A percentile compares a stretch with the other conserved stretches of the same genome.
Evolutionary conservation across 371 early-diverging fungal genomes (phyloP).

Genomic region (Capniomyces stellatus): DNA sequence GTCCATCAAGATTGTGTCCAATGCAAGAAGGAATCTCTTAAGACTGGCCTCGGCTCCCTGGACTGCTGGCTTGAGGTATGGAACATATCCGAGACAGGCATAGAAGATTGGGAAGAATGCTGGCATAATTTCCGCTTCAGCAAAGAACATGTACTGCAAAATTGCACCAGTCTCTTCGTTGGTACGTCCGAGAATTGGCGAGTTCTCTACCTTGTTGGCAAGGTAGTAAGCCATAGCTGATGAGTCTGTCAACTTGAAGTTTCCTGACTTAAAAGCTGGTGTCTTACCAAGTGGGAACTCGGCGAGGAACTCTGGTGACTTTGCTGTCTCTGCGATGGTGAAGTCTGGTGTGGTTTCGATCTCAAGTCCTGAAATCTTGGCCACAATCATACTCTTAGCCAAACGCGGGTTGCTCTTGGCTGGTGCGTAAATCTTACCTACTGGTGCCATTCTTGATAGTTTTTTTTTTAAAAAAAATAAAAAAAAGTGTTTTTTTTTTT

Average conservation of each 20-base stretch:
- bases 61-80: constrained; percentile 46
- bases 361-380: constrained; percentile 56
- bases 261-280: constrained; percentile 59
- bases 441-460: no score
- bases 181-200: constrained; percentile 18
- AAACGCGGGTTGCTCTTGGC: constrained; percentile 17
- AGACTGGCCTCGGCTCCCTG: constrained; percentile 44
- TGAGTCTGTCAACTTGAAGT: constrained; percentile 54
- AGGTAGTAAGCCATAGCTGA: constrained; percentile 78
- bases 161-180: constrained; percentile 55
- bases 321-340: constrained; percentile 48
- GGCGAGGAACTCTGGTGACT: constrained; percentile 52
- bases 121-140: constrained; percentile 39
- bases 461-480: no score
- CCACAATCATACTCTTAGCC: constrained; percentile 24
- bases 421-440: constrained; percentile 18
- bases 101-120: constrained; percentile 35
- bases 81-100: constrained; percentile 43
- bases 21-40: constrained; percentile 37
- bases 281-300: constrained; percentile 72
- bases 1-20: constrained; percentile 54
- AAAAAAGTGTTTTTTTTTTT: no score
- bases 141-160: constrained; percentile 55
- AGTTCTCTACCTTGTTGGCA: constrained; percentile 20
- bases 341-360: constrained; percentile 42